phyloP scores from a whole-genome alignment of 305 asterid genomes.

The Fraxinus sp. region DNA sequence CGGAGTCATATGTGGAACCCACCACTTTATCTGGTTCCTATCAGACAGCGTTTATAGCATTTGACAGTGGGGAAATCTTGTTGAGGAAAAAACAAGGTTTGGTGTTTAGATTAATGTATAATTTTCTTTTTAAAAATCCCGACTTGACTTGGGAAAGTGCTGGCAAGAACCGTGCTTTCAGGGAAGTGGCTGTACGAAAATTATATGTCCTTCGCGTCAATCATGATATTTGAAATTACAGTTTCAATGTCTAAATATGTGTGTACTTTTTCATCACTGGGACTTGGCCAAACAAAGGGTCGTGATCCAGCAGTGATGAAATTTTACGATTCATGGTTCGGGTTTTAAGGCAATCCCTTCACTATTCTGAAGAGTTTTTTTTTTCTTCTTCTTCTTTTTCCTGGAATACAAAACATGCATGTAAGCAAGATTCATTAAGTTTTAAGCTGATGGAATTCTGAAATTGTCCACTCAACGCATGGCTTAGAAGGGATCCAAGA shows the following conservation, averaged over 20 bases:
- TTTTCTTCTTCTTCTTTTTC: not conserved
- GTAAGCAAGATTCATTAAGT: not conserved
- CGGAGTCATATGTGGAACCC: constrained; percentile 2
- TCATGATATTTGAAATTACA: not conserved
- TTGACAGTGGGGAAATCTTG: not conserved
- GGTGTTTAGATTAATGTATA: not conserved
- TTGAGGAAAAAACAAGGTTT: not conserved
- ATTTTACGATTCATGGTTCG: not conserved
- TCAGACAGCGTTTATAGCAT: constrained; percentile 1
- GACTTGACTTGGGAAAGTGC: not conserved
- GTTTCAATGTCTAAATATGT: not conserved
- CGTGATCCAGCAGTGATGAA: not conserved
- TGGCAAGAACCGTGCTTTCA: not conserved
- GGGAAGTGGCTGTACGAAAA: not conserved
- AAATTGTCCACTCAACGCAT: not conserved
- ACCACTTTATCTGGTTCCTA: not conserved
- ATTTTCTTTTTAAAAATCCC: not conserved
- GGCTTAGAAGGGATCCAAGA: not conserved
- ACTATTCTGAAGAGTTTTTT: not conserved
- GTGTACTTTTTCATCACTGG: not conserved
- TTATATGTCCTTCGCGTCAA: not conserved
- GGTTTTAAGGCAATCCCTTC: not conserved
- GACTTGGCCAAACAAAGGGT: not conserved
- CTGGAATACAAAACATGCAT: not conserved
- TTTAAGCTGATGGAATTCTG: not conserved